Conservation (phyloP, 768 basidiomycete genomes). For the Russula lepida region DNA sequence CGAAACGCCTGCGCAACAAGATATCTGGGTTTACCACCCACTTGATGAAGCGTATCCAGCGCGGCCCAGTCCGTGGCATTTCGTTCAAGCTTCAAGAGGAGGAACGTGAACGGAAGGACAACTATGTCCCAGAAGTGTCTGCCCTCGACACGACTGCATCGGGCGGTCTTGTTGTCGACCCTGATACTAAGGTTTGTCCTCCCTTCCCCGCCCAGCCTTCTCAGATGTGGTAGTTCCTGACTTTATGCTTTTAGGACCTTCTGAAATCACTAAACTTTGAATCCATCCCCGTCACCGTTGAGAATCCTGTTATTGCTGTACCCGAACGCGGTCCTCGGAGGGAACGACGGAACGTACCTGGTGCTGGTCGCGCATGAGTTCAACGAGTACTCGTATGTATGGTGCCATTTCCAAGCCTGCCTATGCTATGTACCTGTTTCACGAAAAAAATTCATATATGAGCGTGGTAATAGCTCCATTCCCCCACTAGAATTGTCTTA, state of each 20-base stretch:
- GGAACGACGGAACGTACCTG: conserved; percentile 74
- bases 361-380: conserved; percentile 50
- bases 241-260: conserved; percentile 50
- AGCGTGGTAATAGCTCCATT: background rate
- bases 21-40: conserved; percentile 99
- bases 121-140: conserved; percentile 97
- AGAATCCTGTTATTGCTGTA: conserved; percentile 50
- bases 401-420: background rate
- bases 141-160: conserved; percentile 70
- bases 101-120: conserved; percentile 98
- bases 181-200: conserved; percentile 78
- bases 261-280: conserved; percentile 93
- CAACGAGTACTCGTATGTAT: conserved; percentile 1
- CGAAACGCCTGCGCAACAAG: conserved; percentile 99
- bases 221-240: background rate
- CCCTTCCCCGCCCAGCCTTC: background rate
- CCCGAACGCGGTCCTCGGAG: conserved; percentile 67
- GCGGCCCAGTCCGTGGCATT: conserved; percentile 96
- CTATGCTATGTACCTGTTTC: conserved; percentile 8
- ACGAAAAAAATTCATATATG: background rate
- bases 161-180: conserved; percentile 78
- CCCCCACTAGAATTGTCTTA: background rate
- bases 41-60: conserved; percentile 99
- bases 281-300: conserved; percentile 69
- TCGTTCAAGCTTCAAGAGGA: conserved; percentile 99